Conservation (phyloP, 805 yeast species). For the Ogataea minuta region DNA sequence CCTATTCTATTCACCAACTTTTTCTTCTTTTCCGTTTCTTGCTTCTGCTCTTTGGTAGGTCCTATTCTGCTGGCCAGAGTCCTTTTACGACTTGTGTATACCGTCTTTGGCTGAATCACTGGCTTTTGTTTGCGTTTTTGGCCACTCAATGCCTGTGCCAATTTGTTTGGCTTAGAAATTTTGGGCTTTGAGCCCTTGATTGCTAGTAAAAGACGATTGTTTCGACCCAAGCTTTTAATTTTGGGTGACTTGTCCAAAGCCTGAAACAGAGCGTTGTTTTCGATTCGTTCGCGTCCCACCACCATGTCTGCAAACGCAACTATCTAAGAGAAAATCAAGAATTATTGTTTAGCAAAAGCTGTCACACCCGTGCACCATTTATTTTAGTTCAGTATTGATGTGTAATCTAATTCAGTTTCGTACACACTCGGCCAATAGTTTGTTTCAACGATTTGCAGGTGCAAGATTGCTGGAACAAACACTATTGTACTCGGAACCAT, state of each 20-base stretch:
- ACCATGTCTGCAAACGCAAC: neutral
- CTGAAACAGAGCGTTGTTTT: neutral
- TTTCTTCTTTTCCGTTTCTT: neutral
- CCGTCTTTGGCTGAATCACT: neutral
- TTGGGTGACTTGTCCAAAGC: neutral
- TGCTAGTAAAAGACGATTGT: neutral
- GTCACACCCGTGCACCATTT: constrained; percentile 7
- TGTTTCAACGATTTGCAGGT: no score
- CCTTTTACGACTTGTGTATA: neutral
- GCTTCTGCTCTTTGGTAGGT: constrained; percentile 1
- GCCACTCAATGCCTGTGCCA: neutral
- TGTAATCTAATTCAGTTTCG: constrained; percentile 3
- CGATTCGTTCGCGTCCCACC: neutral
- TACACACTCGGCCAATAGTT: neutral
- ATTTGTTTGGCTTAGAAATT: neutral
- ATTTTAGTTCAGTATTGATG: constrained; percentile 5
- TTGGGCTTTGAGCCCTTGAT: neutral
- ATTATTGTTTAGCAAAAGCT: no score
- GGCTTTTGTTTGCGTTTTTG: neutral
- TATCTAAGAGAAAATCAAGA: no score
- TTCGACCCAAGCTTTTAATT: neutral
- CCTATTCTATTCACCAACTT: constrained; percentile 8
- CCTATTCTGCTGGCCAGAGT: constrained; percentile 3
- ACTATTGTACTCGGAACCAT: no score
- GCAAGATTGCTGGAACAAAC: no score